Percentiles rank a stretch among this genome's conserved stretches.
Conservation (phyloP, 179 eudicot species). For the Silene noctiflora region DNA sequence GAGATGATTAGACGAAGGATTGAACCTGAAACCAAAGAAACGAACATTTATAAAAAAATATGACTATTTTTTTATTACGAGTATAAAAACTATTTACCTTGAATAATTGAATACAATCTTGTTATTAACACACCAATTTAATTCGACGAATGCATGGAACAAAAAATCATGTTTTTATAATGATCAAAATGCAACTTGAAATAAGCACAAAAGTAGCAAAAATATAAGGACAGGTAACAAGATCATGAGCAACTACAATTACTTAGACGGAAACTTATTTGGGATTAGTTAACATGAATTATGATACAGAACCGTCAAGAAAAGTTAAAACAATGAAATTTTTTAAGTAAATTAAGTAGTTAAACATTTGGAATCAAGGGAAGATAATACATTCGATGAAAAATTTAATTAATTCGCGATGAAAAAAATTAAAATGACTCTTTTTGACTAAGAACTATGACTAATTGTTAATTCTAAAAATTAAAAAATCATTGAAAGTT, state of each 20-base stretch:
- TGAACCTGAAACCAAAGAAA: conserved; percentile 20
- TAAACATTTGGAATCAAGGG: too few relatives aligned
- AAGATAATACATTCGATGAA: too few relatives aligned
- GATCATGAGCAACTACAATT: conserved; percentile 13
- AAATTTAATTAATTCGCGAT: too few relatives aligned
- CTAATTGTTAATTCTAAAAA: too few relatives aligned
- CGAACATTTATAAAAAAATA: background rate
- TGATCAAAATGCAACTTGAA: conserved; percentile 13
- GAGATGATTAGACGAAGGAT: background rate
- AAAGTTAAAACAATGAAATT: too few relatives aligned
- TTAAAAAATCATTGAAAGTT: too few relatives aligned
- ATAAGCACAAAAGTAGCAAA: conserved; percentile 1
- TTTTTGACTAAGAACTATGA: conserved; percentile 22
- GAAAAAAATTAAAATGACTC: conserved; percentile 14
- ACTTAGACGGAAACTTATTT: conserved; percentile 12
- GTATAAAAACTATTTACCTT: too few relatives aligned
- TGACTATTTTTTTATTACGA: background rate
- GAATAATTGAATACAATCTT: background rate
- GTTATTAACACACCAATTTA: background rate
- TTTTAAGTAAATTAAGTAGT: too few relatives aligned
- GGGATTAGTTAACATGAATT: background rate
- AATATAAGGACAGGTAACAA: conserved; percentile 13
- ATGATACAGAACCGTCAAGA: background rate
- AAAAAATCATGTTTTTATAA: background rate
- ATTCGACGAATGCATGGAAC: background rate